Evolutionary conservation across 495 filamentous ascomycete species (phyloP).

Genomic region (Xylaria bambusicola): DNA sequence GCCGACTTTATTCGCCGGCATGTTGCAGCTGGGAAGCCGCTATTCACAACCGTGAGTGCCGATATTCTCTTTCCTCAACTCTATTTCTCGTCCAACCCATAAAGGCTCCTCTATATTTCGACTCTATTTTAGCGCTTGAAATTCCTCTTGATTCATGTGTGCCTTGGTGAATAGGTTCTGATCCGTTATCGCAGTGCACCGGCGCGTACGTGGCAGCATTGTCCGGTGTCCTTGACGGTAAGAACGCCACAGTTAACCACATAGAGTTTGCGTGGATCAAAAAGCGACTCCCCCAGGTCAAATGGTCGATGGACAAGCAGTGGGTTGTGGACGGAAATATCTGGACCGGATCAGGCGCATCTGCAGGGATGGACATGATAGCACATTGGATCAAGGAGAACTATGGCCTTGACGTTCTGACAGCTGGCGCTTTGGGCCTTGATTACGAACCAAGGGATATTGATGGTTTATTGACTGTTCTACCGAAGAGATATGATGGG

Average conservation of each 20-base stretch:
- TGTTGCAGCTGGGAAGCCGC: constrained; percentile 27
- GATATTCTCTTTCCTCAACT: background rate
- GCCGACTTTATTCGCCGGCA: constrained; percentile 29
- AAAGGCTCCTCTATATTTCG: too few species aligned
- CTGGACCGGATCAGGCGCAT: constrained; percentile 40
- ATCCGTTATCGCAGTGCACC: constrained; percentile 26
- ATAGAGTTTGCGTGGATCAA: constrained; percentile 22
- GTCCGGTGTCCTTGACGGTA: constrained; percentile 27
- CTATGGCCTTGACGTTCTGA: constrained; percentile 23
- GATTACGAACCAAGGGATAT: constrained; percentile 8
- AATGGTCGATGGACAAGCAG: constrained; percentile 36
- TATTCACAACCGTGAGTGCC: constrained; percentile 22
- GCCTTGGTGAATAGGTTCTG: background rate
- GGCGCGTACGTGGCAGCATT: constrained; percentile 28
- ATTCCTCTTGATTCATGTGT: background rate
- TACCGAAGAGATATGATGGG: constrained; percentile 22
- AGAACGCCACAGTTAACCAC: constrained; percentile 37
- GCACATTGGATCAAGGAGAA: constrained; percentile 37
- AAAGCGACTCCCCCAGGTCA: constrained; percentile 31
- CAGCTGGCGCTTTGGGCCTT: constrained; percentile 20
- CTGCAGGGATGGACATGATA: constrained; percentile 44
- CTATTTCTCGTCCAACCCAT: background rate
- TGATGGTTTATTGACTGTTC: constrained; percentile 7
- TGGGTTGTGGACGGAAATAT: constrained; percentile 41
- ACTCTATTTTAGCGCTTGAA: too few species aligned